Percentiles rank a stretch among this genome's conserved stretches.
phyloP scores from a whole-genome alignment of 176 grass and related monocot species.

The Themeda triandra region DNA sequence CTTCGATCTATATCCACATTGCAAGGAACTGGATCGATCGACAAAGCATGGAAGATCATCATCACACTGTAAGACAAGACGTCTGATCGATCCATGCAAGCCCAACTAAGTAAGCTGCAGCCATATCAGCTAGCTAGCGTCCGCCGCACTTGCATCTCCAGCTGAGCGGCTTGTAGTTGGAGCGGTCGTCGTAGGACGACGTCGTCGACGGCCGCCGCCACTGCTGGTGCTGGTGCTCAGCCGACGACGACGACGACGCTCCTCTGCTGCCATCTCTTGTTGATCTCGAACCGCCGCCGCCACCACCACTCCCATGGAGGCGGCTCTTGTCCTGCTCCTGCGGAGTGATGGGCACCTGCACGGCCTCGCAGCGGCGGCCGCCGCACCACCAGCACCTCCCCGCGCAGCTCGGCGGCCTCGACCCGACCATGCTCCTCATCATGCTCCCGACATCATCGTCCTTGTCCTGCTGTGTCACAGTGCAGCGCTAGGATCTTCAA shows the following conservation, averaged over 20 bases:
- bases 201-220: background rate
- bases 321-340: background rate
- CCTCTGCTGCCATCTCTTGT: no score
- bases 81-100: background rate
- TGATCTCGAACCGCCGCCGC: background rate
- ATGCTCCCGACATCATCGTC: background rate
- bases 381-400: constrained; percentile 37
- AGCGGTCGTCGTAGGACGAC: constrained; percentile 36
- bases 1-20: no score
- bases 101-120: no score
- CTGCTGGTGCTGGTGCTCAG: background rate
- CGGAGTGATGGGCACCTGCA: constrained; percentile 43
- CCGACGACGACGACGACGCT: background rate
- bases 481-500: background rate
- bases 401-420: constrained; percentile 47
- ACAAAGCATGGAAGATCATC: no score
- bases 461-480: background rate
- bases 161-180: constrained; percentile 55
- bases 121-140: background rate
- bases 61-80: no score
- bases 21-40: no score
- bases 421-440: constrained; percentile 6
- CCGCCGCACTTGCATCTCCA: constrained; percentile 44
- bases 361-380: constrained; percentile 32
- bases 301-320: background rate